Percentiles rank a stretch among this genome's conserved stretches.
phyloP scores from a whole-genome alignment of 2,329 filamentous ascomycete genomes.

The Passalora sequoiae region DNA sequence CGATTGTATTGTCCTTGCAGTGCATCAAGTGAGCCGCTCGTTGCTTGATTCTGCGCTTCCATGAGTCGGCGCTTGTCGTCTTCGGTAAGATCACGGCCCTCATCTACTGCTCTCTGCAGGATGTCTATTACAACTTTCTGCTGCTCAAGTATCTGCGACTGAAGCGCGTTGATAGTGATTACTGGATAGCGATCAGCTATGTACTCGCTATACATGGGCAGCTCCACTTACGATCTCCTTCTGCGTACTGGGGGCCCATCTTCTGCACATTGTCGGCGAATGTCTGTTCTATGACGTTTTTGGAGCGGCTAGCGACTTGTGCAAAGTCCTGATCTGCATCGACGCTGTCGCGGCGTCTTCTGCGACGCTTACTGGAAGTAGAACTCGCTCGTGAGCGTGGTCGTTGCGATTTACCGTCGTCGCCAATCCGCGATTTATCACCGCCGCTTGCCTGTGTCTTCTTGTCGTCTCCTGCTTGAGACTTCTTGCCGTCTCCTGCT shows the following conservation, averaged over 20 bases:
- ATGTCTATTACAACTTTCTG: constrained; percentile 43
- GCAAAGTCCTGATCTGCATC: constrained; percentile 7
- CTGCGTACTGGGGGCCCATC: constrained; percentile 35
- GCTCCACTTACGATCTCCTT: constrained; percentile 35
- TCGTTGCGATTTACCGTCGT: constrained; percentile 9
- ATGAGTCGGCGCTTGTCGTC: constrained; percentile 39
- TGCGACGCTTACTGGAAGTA: constrained; percentile 7
- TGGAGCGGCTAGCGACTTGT: constrained; percentile 11
- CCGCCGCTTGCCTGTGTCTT: background rate
- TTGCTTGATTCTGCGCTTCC: constrained; percentile 38
- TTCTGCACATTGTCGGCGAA: constrained; percentile 22
- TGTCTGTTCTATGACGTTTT: constrained; percentile 20
- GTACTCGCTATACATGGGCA: background rate
- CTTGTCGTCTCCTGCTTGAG: background rate
- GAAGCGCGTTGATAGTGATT: constrained; percentile 40
- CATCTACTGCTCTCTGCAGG: constrained; percentile 41
- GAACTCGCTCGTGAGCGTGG: constrained; percentile 18
- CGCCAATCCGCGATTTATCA: constrained; percentile 2
- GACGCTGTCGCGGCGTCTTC: constrained; percentile 5
- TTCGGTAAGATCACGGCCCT: constrained; percentile 37
- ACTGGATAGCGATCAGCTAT: constrained; percentile 27
- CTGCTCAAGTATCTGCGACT: constrained; percentile 40
- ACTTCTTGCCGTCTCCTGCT: background rate
- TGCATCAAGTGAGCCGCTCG: constrained; percentile 38
- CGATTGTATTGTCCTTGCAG: constrained; percentile 29